A percentile compares a stretch with the other conserved stretches of the same genome.
phyloP scores from a whole-genome alignment of 306 rosid species.

The Argentina anserina region DNA sequence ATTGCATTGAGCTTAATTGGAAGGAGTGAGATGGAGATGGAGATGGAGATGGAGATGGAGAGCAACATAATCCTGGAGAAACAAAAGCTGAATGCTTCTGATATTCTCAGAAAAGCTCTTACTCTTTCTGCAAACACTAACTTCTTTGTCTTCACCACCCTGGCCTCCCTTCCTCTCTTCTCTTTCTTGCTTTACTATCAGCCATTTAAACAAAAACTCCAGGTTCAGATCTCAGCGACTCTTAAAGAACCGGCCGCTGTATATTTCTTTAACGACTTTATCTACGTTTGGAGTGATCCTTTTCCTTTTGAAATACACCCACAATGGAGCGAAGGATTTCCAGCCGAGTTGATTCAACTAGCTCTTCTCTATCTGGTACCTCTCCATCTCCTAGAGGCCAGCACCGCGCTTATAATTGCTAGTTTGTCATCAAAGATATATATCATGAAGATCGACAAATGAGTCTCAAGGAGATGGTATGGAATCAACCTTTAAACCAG shows the following conservation, averaged over 20 bases:
- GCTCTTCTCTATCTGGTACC: conserved; percentile 21
- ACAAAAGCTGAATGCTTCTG: conserved; percentile 31
- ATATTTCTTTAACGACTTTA: conserved; percentile 11
- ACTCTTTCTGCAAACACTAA: conserved; percentile 38
- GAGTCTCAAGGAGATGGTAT: conserved; percentile 16
- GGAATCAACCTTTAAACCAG: background rate
- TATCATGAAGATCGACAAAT: conserved; percentile 1
- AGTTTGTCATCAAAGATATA: conserved; percentile 19
- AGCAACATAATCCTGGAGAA: conserved; percentile 29
- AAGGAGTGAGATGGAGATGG: conserved; percentile 24
- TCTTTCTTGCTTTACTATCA: conserved; percentile 44
- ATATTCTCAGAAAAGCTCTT: conserved; percentile 39
- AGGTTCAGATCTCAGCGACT: conserved; percentile 19
- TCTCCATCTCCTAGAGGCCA: conserved; percentile 23
- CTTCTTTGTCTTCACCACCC: conserved; percentile 45
- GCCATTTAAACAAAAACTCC: conserved; percentile 26
- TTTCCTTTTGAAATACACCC: background rate
- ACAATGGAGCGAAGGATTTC: background rate
- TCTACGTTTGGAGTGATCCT: background rate
- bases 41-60: conserved; percentile 33
- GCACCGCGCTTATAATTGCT: conserved; percentile 5
- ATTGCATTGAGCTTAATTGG: background rate
- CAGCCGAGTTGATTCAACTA: conserved; percentile 5
- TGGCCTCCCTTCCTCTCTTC: conserved; percentile 47
- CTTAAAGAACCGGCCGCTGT: background rate